Evolutionary conservation across 73 alveolate genomes (phyloP).

Genomic region (Symbiodinium natans): DNA sequence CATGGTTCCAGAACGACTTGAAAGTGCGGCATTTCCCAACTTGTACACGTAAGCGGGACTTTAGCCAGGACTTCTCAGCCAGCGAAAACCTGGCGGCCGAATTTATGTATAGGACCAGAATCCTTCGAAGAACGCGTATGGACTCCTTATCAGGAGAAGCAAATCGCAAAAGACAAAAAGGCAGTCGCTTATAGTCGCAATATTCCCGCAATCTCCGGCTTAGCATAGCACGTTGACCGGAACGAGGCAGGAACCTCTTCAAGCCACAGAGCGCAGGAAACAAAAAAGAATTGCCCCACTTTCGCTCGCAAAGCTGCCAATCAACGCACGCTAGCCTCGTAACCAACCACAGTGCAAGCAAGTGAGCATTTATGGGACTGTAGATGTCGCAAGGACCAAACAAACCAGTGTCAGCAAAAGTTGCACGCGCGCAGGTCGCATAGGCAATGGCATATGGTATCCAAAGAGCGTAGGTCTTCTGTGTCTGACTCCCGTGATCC

Average conservation of each 20-base stretch:
- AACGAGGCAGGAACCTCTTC: not conserved
- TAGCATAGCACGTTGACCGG: not conserved
- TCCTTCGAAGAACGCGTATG: not conserved
- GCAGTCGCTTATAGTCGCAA: not conserved
- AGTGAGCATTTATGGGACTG: not conserved
- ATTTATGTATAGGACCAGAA: not conserved
- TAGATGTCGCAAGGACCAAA: not conserved
- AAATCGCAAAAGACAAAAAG: not conserved
- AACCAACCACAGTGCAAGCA: not conserved
- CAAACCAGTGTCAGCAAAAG: not conserved
- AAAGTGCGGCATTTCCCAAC: not conserved
- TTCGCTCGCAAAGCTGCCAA: not conserved
- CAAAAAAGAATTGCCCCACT: not conserved
- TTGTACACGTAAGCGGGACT: not conserved
- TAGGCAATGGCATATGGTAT: no score
- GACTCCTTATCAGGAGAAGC: not conserved
- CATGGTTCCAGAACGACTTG: not conserved
- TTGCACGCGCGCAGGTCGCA: no score
- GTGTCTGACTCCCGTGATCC: no score
- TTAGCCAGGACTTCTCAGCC: not conserved
- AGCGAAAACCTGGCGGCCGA: not conserved
- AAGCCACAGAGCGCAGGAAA: not conserved
- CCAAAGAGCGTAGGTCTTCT: no score
- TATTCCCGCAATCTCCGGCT: not conserved
- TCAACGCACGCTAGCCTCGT: not conserved